Percentiles rank a stretch among this genome's conserved stretches.
Conservation (phyloP, 163 green algal genomes). For the Prototheca wickerhamii region DNA sequence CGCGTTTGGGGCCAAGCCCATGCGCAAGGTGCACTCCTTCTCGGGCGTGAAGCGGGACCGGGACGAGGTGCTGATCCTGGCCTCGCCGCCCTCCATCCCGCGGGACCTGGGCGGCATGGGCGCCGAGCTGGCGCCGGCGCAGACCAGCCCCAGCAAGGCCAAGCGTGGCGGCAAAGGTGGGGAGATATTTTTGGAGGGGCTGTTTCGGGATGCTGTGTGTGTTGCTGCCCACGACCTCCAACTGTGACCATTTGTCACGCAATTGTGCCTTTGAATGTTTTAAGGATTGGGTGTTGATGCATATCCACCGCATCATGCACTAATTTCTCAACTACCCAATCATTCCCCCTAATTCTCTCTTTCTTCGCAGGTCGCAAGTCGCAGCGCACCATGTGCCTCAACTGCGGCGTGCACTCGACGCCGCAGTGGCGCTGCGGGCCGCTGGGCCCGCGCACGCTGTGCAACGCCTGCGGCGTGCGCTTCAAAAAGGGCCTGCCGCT, state of each 20-base stretch:
- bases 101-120: background rate
- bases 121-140: background rate
- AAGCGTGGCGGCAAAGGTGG: background rate
- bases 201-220: too few relatives aligned
- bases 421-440: slow-evolving; percentile 88
- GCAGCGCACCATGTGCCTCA: slow-evolving; percentile 39
- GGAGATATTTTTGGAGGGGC: too few relatives aligned
- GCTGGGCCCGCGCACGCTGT: slow-evolving; percentile 77
- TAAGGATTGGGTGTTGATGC: background rate
- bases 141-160: background rate
- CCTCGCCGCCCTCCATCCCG: background rate
- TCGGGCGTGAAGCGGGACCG: slow-evolving; percentile 10
- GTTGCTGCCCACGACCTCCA: too few relatives aligned
- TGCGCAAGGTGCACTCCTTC: slow-evolving; percentile 26
- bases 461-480: slow-evolving; percentile 87
- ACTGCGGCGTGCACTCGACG: slow-evolving; percentile 68
- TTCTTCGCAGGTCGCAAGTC: slow-evolving; percentile 3
- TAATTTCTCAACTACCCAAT: background rate
- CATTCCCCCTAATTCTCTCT: background rate
- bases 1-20: slow-evolving; percentile 7
- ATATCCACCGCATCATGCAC: background rate
- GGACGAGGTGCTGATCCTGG: background rate
- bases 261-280: background rate
- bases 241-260: background rate
- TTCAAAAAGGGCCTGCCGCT: slow-evolving; percentile 61